Evolutionary conservation across 164 flowering plant genomes (phyloP), one percentile per base, ranked within the genome.

Genomic region (Warburgia ugandensis): DNA sequence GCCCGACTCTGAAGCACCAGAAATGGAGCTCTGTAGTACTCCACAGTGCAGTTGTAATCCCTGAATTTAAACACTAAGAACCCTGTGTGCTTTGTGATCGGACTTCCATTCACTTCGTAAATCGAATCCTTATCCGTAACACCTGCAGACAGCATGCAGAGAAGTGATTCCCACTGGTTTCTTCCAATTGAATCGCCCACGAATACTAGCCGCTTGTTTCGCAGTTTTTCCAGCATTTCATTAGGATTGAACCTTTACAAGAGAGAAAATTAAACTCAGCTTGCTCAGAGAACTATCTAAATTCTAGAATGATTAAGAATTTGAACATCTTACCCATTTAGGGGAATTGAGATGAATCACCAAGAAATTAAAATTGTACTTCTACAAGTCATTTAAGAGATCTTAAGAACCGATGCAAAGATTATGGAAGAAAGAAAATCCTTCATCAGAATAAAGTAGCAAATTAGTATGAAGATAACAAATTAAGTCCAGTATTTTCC

Each of bases 131-230:
- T 78, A 50, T 82, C 56, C 2, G 76, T 41, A 43, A 83, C 61
- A 20, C 62, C 95, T 46, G 88, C 77, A 25, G 99, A 78, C 4
- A 94, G 90, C 97, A 94, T 77, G 67, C 99, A 94, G 2, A 94
- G 80, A 14, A 89, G 76, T 8, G 99, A 94, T 56, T 94, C 99
- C 99, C 97, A 94, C 54, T 94, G 99, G 64, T 94, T 94, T 75
- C 99, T 75, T 52, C 99, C 99, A 44, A 94, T 94, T 13, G 99
- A 94, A 66, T 94, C 99, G 0, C 99, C 99, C 10, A 76, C 90
- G 53, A 94, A 94, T 2, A 79, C 95, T 19, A 89, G 35, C 33
- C 97, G 68, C 40, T 69, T 74, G 72, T 83, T 77, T 32, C 88
- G 56, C 32, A 94, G 56, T 54, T 72, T 84, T 66, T 89, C 96